Base-by-base conservation (phyloP, 73 alveolate genomes). In the Tetrahymena borealis region DNA sequence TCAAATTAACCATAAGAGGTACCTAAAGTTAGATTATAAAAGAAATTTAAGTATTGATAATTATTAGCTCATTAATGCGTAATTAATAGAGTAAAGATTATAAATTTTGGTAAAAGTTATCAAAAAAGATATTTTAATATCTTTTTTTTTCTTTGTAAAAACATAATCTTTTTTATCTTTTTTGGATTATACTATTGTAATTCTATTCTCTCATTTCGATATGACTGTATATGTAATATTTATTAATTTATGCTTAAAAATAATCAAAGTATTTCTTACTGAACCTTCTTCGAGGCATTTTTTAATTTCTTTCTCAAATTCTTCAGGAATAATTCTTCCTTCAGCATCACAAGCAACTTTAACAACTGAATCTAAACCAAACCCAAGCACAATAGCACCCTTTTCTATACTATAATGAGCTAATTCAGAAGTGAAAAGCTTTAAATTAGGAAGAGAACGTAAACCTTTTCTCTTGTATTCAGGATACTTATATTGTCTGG, bases 1-100 rank as follows among this genome's bases (percentile, higher is more conserved):
- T 77, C 35, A 91, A 41, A 77, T 91, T 91, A 36, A 91, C 94
- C 91, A 91, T 77, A 13, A 91, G 32, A 33, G 94, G 94, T 38
- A 60, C 85, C 85, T 60, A 60, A 60, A 60, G n/a, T 60, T 24
- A 35, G 28, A 24, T 18, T 15, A 60, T 60, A 60, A 60, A 60
- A 60, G 85, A 60, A 60, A 24, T 24, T 24, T 24, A 24, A 60
- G 9, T 60, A 41, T 60, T 60, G 85, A 60, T 60, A 13, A 60
- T 24, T n/a, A n/a, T n/a, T n/a, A n/a, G n/a, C n/a, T n/a, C n/a
- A n/a, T n/a, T 60, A 60, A 0, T 60, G 9, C 85, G 38, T 60
- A 60, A 24, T 60, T 60, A 24, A n/a, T n/a, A n/a, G n/a, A n/a
- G n/a, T n/a, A n/a, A n/a, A n/a, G 32, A 6, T 39, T 60, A 2